Conservation (phyloP, 2,329 filamentous ascomycete species). For the Penicillium nordicum region DNA sequence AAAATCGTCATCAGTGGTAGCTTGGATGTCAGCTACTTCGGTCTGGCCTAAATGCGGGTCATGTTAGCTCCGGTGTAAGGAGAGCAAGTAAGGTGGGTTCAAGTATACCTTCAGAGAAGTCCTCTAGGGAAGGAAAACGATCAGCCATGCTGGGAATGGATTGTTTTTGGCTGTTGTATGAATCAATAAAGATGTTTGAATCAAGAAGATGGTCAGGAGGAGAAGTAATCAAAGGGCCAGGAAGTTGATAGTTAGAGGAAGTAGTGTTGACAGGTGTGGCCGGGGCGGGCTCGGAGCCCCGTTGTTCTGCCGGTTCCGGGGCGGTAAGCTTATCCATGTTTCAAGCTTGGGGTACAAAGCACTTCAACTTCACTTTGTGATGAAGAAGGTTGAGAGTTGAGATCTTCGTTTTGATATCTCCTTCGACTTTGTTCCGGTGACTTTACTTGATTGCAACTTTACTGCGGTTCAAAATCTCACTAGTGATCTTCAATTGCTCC, state of each 20-base stretch:
- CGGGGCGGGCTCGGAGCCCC: conserved; percentile 16
- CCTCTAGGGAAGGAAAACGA: conserved; percentile 74
- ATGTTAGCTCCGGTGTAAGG: conserved; percentile 20
- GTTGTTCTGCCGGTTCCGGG: conserved; percentile 11
- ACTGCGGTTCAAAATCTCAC: background rate
- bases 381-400: background rate
- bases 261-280: conserved; percentile 24
- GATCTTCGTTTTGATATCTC: background rate
- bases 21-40: conserved; percentile 30
- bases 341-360: conserved; percentile 9
- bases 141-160: conserved; percentile 62
- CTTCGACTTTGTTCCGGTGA: background rate
- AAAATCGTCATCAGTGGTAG: conserved; percentile 68
- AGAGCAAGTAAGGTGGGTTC: conserved; percentile 17
- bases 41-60: conserved; percentile 37
- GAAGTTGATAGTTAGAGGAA: conserved; percentile 5
- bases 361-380: conserved; percentile 12
- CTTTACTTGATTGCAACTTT: background rate
- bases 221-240: conserved; percentile 4
- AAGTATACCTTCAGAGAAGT: conserved; percentile 62
- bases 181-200: conserved; percentile 4
- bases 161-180: conserved; percentile 1
- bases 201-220: background rate
- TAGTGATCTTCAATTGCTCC: background rate
- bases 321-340: conserved; percentile 19